These are phyloP conservation scores for Globisporangium apiculatum DNA, from an alignment of 352 stramenopile genomes.

Conservation along the genomic window DNA sequence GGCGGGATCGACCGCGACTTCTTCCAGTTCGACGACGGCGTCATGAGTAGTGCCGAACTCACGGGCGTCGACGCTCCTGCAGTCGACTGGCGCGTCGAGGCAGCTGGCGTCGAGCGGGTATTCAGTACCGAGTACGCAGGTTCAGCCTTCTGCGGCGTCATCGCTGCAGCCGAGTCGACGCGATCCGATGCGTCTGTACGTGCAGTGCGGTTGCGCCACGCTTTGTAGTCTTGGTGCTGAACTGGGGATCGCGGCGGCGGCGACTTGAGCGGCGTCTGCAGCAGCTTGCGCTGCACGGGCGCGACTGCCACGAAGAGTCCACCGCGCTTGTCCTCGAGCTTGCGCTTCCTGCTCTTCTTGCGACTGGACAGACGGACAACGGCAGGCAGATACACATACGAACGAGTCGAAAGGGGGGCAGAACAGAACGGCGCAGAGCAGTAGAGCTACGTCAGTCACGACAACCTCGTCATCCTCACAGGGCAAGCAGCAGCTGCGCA, in stretches of 20 bases:
- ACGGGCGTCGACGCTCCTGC: not conserved
- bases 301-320: constrained; percentile 15
- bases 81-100: not conserved
- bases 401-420: too few species aligned
- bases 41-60: not conserved
- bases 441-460: too few species aligned
- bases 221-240: constrained; percentile 14
- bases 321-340: constrained; percentile 33
- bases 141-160: not conserved
- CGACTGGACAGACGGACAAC: not conserved
- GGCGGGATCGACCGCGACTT: constrained; percentile 13
- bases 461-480: too few species aligned
- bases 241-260: constrained; percentile 19
- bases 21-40: constrained; percentile 15
- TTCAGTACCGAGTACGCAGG: constrained; percentile 10
- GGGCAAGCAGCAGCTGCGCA: not conserved
- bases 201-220: not conserved
- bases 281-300: constrained; percentile 61
- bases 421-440: too few species aligned
- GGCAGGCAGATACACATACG: too few species aligned
- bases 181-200: not conserved
- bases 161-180: not conserved
- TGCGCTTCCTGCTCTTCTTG: constrained; percentile 53
- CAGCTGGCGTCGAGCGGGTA: constrained; percentile 18
- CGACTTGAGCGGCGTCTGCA: constrained; percentile 64